Base-by-base conservation (phyloP, 257 asterid genomes). In the Solanum pimpinellifolium region DNA sequence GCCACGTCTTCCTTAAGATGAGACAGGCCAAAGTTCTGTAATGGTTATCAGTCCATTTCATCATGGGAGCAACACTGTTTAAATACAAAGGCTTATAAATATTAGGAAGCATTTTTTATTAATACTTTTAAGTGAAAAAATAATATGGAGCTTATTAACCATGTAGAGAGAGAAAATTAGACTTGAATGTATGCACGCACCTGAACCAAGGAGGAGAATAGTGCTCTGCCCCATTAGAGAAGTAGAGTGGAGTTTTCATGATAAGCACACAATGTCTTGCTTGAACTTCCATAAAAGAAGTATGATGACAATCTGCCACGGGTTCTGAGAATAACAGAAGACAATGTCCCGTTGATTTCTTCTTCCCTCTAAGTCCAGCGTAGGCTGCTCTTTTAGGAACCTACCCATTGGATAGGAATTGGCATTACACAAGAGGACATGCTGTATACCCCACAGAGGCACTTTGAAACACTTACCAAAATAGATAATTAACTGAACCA, bases 41-140 rank as follows among this genome's bases (percentile, higher is more conserved):
- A 86, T 94, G 94, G 89, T 92, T 95, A 92, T 95, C 95, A 6
- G 99, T 95, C 93, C 89, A 94, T 3, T 97, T 98, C 99, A 97
- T 95, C 99, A 97, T 97, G 25, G 98, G 99, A 68, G 98, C 98
- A 88, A 96, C 90, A 91, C 99, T 96, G 94, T 85, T 70, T 3
- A n/a, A 85, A 44, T 44, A 85, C 81, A 68, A 69, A 31, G 62
- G 83, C 35, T 70, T 85, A 11, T 37, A 27, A 80, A 47, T 27
- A 80, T 80, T 47, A 80, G 66, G 68, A 27, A 27, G 10, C 23
- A 15, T 2, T 80, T 77, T 2, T 49, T 29, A 9, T 27, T n/a
- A 11, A n/a, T 23, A n/a, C 70, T 11, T 27, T 3, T 80, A 80
- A 80, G 39, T 18, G 29, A 47, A 3, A 15, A 47, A 16, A 47